Conservation (phyloP, 179 eudicot genomes). For the Dionaea muscipula region DNA sequence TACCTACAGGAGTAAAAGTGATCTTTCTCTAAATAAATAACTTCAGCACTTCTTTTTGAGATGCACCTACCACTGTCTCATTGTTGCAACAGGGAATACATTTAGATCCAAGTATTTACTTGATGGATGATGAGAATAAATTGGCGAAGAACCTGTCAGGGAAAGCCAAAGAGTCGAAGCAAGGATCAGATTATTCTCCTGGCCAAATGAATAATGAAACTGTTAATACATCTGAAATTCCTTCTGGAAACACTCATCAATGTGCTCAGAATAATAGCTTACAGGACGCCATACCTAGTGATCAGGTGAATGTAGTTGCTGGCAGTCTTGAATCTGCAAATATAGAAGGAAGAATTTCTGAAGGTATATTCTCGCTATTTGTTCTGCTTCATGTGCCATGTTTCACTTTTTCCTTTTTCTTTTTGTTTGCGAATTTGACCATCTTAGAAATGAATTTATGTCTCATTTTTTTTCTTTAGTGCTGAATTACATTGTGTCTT, state of each 20-base stretch:
- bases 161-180: slow-evolving; percentile 35
- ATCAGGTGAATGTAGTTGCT: slow-evolving; percentile 29
- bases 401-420: background rate
- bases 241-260: slow-evolving; percentile 11
- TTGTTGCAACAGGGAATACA: slow-evolving; percentile 65
- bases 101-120: slow-evolving; percentile 93
- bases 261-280: slow-evolving; percentile 18
- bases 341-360: slow-evolving; percentile 26
- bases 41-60: background rate
- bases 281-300: slow-evolving; percentile 20
- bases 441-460: no score
- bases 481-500: no score
- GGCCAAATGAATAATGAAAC: slow-evolving; percentile 17
- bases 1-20: background rate
- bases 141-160: slow-evolving; percentile 23
- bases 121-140: slow-evolving; percentile 91
- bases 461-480: no score
- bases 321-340: slow-evolving; percentile 27
- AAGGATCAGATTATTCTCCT: slow-evolving; percentile 22
- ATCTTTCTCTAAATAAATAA: background rate
- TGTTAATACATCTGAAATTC: slow-evolving; percentile 17
- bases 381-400: background rate
- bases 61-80: slow-evolving; percentile 7
- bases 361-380: slow-evolving; percentile 26
- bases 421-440: background rate